phyloP scores from a whole-genome alignment of 2,329 filamentous ascomycete genomes.

The Calonectria henricotiae region DNA sequence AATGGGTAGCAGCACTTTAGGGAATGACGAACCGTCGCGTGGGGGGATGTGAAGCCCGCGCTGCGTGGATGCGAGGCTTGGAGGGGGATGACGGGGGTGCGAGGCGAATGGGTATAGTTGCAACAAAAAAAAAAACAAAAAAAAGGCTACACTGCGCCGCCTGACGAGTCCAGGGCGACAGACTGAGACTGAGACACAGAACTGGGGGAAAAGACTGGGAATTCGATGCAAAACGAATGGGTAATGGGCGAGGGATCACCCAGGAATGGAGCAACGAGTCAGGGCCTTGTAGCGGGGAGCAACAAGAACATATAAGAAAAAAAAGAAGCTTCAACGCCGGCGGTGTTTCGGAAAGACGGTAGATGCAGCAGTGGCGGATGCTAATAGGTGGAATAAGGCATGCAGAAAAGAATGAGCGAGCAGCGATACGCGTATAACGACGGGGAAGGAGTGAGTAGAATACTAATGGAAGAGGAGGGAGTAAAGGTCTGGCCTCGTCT shows the following conservation, averaged over 20 bases:
- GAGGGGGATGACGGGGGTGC: not conserved
- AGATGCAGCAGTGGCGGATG: not conserved
- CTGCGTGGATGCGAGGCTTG: not conserved
- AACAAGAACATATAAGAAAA: not conserved
- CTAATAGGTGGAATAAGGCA: conserved; percentile 14
- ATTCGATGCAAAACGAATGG: conserved; percentile 19
- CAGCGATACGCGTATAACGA: conserved; percentile 19
- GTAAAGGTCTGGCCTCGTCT: not conserved
- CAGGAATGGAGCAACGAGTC: conserved; percentile 2
- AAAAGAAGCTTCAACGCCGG: not conserved
- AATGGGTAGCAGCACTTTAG: conserved; percentile 2
- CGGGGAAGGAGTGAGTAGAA: not conserved
- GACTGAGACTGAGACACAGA: conserved; percentile 18
- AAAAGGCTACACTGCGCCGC: conserved; percentile 13
- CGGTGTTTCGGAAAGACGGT: conserved; percentile 12
- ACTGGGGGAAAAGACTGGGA: not conserved
- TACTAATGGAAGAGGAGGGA: not conserved
- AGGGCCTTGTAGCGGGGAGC: not conserved
- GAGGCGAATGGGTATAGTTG: not conserved
- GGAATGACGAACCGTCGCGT: conserved; percentile 28
- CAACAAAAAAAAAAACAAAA: too few relatives aligned
- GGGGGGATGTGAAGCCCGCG: conserved; percentile 1
- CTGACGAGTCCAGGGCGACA: conserved; percentile 7
- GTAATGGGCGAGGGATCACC: conserved; percentile 5
- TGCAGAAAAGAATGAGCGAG: not conserved